Percentiles rank a stretch among this genome's conserved stretches.
These are phyloP conservation scores for Malassezia obtusa DNA, from an alignment of 1,284 basidiomycete species.

Conservation along the genomic window DNA sequence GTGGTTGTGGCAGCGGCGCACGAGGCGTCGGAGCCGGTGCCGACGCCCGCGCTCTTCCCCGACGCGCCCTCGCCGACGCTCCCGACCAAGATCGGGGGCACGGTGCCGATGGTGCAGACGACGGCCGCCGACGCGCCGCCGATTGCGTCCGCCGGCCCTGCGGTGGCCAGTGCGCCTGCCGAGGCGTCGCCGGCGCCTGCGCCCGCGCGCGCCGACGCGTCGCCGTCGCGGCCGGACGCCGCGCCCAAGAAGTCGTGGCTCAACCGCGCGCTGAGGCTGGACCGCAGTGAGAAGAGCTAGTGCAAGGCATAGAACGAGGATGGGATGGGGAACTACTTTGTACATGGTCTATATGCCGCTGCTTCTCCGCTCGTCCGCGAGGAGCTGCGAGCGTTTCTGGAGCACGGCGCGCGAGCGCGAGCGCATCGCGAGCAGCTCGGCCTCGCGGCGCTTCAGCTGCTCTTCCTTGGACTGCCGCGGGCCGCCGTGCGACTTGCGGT, in stretches of 20 bases:
- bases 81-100: background rate
- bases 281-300: background rate
- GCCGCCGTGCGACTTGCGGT: conserved; percentile 83
- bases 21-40: background rate
- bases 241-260: background rate
- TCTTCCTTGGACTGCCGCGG: conserved; percentile 63
- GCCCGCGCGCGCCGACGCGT: background rate
- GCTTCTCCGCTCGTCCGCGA: background rate
- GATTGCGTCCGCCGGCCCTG: too few species aligned
- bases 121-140: background rate
- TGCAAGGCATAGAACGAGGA: too few species aligned
- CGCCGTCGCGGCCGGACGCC: background rate
- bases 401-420: conserved; percentile 91
- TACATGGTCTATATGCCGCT: too few species aligned
- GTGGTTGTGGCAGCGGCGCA: background rate
- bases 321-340: too few species aligned
- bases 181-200: background rate
- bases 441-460: conserved; percentile 72
- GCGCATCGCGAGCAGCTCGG: conserved; percentile 59
- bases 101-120: background rate
- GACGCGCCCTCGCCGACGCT: background rate
- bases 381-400: conserved; percentile 60
- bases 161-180: background rate
- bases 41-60: background rate
- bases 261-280: background rate